phyloP scores from a whole-genome alignment of 345 rosid species.

The Euclidium syriacum region DNA sequence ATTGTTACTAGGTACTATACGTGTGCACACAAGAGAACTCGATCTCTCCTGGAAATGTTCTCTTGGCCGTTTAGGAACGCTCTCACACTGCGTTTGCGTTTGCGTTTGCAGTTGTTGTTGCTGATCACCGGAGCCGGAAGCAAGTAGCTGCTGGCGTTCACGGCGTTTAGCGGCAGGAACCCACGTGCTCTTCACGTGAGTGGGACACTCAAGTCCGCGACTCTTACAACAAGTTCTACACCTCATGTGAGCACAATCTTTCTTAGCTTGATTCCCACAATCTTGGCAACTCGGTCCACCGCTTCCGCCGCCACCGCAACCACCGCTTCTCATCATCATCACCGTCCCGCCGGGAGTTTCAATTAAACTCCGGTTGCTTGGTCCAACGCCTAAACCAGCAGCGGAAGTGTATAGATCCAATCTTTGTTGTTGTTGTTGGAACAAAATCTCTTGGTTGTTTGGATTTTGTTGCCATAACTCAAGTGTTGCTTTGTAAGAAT shows the following conservation, averaged over 20 bases:
- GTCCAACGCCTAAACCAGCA: slow-evolving; percentile 44
- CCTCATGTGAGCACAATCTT: slow-evolving; percentile 65
- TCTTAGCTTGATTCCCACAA: slow-evolving; percentile 86
- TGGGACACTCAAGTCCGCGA: slow-evolving; percentile 64
- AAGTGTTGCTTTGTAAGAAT: slow-evolving; percentile 46
- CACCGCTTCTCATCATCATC: slow-evolving; percentile 21
- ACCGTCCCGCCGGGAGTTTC: slow-evolving; percentile 27
- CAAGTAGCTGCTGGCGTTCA: slow-evolving; percentile 48
- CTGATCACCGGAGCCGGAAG: slow-evolving; percentile 39
- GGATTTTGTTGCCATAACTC: slow-evolving; percentile 42
- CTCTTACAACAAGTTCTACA: slow-evolving; percentile 83
- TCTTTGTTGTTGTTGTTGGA: slow-evolving; percentile 36
- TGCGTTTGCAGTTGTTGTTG: slow-evolving; percentile 34
- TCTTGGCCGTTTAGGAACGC: slow-evolving; percentile 24
- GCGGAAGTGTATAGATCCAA: slow-evolving; percentile 41
- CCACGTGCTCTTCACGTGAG: slow-evolving; percentile 86
- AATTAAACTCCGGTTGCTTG: slow-evolving; percentile 11
- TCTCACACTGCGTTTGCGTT: slow-evolving; percentile 18
- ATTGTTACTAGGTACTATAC: slow-evolving; percentile 20
- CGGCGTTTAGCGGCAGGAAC: slow-evolving; percentile 78
- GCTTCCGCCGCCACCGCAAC: slow-evolving; percentile 5
- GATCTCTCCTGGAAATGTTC: slow-evolving; percentile 14
- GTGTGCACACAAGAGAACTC: slow-evolving; percentile 33
- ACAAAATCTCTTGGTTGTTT: slow-evolving; percentile 34
- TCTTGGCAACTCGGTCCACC: slow-evolving; percentile 83